These are phyloP conservation scores for Trametes cinnabarina DNA, from an alignment of 768 basidiomycete species.

Conservation along the genomic window DNA sequence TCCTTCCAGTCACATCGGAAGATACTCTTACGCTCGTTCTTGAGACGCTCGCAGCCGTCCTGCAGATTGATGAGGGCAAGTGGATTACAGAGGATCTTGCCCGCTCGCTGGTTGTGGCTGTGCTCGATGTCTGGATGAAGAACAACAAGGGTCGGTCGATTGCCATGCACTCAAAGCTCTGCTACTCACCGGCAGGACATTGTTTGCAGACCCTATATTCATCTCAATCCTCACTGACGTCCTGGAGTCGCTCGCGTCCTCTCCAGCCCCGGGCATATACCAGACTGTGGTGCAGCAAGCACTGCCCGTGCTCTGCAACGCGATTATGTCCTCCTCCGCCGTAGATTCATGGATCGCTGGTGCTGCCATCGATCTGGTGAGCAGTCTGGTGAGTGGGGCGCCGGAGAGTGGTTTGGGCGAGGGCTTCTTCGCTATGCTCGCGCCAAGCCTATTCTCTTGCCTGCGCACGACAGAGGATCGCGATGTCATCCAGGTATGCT, in stretches of 20 bases:
- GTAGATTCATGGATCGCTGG: slow-evolving; percentile 74
- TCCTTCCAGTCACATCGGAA: slow-evolving; percentile 75
- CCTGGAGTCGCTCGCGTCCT: slow-evolving; percentile 64
- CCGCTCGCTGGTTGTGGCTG: slow-evolving; percentile 58
- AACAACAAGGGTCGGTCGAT: slow-evolving; percentile 70
- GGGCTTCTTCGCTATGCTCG: slow-evolving; percentile 75
- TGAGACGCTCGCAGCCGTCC: slow-evolving; percentile 77
- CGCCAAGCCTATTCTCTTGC: slow-evolving; percentile 70
- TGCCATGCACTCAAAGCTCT: too few relatives aligned
- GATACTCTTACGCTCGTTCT: slow-evolving; percentile 87
- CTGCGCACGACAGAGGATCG: slow-evolving; percentile 76
- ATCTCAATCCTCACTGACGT: slow-evolving; percentile 84
- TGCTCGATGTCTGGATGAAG: slow-evolving; percentile 81
- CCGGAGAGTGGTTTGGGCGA: slow-evolving; percentile 66
- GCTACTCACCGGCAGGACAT: not conserved
- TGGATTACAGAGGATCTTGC: slow-evolving; percentile 74
- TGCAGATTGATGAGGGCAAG: slow-evolving; percentile 67
- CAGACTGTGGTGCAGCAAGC: slow-evolving; percentile 69
- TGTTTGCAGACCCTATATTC: slow-evolving; percentile 76
- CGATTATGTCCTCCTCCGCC: slow-evolving; percentile 55
- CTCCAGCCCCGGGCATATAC: slow-evolving; percentile 60
- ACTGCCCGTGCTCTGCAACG: slow-evolving; percentile 67
- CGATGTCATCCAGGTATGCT: slow-evolving; percentile 80
- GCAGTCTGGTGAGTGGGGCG: slow-evolving; percentile 67
- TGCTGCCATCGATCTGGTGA: slow-evolving; percentile 80